Evolutionary conservation across 345 rosid genomes (phyloP).

Genomic region (Limnanthes douglasii): DNA sequence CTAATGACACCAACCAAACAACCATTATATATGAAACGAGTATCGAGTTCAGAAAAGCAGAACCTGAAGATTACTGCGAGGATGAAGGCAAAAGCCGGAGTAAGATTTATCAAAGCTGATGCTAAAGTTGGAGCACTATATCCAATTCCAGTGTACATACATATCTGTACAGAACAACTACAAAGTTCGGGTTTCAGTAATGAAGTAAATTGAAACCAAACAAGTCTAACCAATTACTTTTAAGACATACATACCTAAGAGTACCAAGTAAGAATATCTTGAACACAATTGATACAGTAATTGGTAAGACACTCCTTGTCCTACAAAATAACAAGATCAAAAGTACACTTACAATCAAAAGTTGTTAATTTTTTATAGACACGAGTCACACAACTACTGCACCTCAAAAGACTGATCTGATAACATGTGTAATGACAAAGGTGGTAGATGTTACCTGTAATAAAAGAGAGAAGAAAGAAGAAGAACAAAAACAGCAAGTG

Average conservation of each 20-base stretch:
- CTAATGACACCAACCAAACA: not conserved
- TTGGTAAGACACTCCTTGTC: no score
- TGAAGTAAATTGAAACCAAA: not conserved
- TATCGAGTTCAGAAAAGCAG: not conserved
- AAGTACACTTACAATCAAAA: constrained; percentile 31
- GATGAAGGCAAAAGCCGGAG: constrained; percentile 46
- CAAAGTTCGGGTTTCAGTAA: constrained; percentile 1
- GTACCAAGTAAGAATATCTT: not conserved
- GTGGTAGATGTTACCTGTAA: constrained; percentile 15
- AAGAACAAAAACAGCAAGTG: constrained; percentile 24
- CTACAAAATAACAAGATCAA: no score
- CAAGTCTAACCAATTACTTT: not conserved
- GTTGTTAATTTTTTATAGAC: constrained; percentile 21
- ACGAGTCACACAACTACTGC: constrained; percentile 16
- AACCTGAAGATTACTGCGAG: constrained; percentile 48
- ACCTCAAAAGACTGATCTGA: constrained; percentile 18
- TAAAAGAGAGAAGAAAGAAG: constrained; percentile 27
- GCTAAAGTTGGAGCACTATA: constrained; percentile 42
- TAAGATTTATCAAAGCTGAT: constrained; percentile 42
- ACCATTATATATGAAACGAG: constrained; percentile 1
- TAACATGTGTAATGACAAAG: not conserved
- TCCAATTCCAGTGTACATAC: constrained; percentile 30
- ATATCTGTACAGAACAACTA: constrained; percentile 18
- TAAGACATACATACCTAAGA: not conserved
- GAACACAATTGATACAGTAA: no score